These are phyloP conservation scores for Adansonia digitata DNA, from an alignment of 345 rosid species.

Conservation along the genomic window DNA sequence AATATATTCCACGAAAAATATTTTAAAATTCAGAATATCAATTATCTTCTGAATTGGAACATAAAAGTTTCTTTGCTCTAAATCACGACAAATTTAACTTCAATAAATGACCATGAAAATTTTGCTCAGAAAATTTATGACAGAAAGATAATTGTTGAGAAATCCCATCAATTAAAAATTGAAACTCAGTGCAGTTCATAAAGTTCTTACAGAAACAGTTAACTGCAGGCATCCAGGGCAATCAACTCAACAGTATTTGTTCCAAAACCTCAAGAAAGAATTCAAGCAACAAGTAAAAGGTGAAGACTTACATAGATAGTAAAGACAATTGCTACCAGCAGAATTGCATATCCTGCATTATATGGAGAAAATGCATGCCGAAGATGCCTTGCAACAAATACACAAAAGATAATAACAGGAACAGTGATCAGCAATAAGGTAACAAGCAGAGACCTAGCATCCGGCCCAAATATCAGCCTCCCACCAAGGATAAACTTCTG, in stretches of 20 bases:
- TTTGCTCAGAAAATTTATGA: not conserved
- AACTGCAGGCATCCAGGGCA: not conserved
- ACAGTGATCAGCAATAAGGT: constrained; percentile 69
- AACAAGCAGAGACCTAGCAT: constrained; percentile 70
- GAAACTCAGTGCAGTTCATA: not conserved
- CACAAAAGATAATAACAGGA: constrained; percentile 75
- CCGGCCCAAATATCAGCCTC: constrained; percentile 96
- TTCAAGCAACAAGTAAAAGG: constrained; percentile 3
- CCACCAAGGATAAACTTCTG: constrained; percentile 90
- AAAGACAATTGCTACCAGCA: constrained; percentile 63
- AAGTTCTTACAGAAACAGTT: not conserved
- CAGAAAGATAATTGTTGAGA: not conserved
- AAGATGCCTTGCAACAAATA: constrained; percentile 90
- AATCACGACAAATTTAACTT: not conserved
- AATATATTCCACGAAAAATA: not conserved
- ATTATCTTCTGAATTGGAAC: not conserved
- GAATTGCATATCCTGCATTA: constrained; percentile 74
- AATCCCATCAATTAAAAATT: not conserved
- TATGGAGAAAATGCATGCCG: constrained; percentile 72
- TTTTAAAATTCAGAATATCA: not conserved
- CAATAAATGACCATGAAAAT: not conserved
- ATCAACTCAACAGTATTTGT: not conserved
- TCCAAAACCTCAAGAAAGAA: not conserved
- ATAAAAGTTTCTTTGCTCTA: not conserved
- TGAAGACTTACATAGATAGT: constrained; percentile 64